These are phyloP conservation scores for Corrigiola litoralis DNA, from an alignment of 179 eudicot species.

Conservation along the genomic window DNA sequence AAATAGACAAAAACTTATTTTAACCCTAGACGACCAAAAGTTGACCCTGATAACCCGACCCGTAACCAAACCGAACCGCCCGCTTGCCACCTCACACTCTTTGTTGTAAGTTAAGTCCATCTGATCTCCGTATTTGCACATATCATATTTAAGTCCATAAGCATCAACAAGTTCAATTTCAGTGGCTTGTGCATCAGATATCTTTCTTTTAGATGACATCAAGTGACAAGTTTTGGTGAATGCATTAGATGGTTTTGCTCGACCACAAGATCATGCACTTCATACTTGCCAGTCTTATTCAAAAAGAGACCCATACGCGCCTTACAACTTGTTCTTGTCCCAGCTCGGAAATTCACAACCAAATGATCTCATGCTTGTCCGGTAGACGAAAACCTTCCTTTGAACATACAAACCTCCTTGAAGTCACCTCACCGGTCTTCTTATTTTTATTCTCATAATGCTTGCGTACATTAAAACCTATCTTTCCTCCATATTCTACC, in stretches of 20 bases:
- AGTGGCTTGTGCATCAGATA: not conserved
- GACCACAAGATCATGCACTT: not conserved
- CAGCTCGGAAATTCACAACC: not conserved
- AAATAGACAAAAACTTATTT: too few relatives aligned
- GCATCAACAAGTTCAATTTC: constrained; percentile 4
- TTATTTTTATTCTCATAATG: not conserved
- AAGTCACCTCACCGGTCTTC: not conserved
- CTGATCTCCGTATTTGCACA: too few relatives aligned
- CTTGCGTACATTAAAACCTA: not conserved
- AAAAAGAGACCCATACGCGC: not conserved
- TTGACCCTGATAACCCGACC: too few relatives aligned
- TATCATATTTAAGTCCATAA: not conserved
- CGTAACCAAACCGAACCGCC: too few relatives aligned
- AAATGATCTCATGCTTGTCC: not conserved
- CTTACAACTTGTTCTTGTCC: constrained; percentile 8
- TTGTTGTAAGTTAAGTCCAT: too few relatives aligned
- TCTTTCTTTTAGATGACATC: constrained; percentile 14
- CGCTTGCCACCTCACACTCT: too few relatives aligned
- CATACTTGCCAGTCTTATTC: not conserved
- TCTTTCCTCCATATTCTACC: not conserved
- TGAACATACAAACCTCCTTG: constrained; percentile 3
- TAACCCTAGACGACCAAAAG: too few relatives aligned
- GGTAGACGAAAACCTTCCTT: not conserved
- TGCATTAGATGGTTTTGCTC: constrained; percentile 14
- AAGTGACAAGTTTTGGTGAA: not conserved